Conservation (phyloP, 768 basidiomycete genomes). For the Leccinum variicolor region DNA sequence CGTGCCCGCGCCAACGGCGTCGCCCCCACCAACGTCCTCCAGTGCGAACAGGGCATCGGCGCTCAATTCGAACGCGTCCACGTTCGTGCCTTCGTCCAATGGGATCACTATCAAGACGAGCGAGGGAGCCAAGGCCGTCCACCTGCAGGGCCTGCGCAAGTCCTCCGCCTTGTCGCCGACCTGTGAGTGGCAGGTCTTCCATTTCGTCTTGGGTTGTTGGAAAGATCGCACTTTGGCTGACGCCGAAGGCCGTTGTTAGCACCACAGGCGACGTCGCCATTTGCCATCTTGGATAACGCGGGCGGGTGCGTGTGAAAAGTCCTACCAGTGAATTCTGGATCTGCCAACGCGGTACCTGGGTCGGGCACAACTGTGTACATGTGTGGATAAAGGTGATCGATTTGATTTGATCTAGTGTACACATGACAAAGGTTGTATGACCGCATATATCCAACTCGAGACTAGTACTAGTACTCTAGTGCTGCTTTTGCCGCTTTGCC, state of each 20-base stretch:
- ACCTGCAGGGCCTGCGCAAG: conserved; percentile 16
- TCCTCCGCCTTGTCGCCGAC: conserved; percentile 21
- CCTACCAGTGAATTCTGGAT: neutral
- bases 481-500: neutral
- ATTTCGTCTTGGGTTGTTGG: neutral
- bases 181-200: conserved; percentile 8
- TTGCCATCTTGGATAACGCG: conserved; percentile 23
- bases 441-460: neutral
- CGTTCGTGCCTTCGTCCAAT: conserved; percentile 21
- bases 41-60: neutral
- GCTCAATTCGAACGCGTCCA: conserved; percentile 23
- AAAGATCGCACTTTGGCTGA: neutral
- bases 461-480: neutral
- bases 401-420: neutral
- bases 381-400: neutral
- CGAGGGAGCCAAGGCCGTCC: conserved; percentile 14
- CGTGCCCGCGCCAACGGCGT: neutral
- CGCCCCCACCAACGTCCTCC: neutral
- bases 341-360: neutral
- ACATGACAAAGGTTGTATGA: neutral
- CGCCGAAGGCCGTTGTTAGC: conserved; percentile 7
- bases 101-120: conserved; percentile 21
- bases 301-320: conserved; percentile 12
- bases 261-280: conserved; percentile 24
- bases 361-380: neutral